Percentiles rank a stretch among this genome's conserved stretches.
phyloP scores from a whole-genome alignment of 1,284 basidiomycete species.

The Microstroma glucosiphilum region DNA sequence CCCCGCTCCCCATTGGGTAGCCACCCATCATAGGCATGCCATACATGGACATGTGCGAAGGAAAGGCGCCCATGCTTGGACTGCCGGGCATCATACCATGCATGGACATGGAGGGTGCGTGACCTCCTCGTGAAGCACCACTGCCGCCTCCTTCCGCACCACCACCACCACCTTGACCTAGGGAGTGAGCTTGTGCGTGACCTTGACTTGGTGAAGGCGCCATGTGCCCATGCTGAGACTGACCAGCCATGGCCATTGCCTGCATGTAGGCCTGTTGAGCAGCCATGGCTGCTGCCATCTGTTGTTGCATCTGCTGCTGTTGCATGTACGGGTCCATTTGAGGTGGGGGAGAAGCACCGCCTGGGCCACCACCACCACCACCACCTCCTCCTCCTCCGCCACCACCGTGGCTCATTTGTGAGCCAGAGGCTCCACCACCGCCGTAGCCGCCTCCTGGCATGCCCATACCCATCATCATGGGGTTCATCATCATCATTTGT shows the following conservation, averaged over 20 bases:
- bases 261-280: conserved; percentile 41
- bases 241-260: conserved; percentile 25
- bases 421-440: conserved; percentile 12
- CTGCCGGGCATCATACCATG: background rate
- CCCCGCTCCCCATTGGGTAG: conserved; percentile 12
- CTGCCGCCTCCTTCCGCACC: conserved; percentile 17
- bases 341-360: conserved; percentile 18
- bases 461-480: conserved; percentile 25
- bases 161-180: conserved; percentile 16
- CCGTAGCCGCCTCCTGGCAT: conserved; percentile 20
- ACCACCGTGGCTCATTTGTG: conserved; percentile 28
- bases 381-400: conserved; percentile 12
- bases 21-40: conserved; percentile 22
- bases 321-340: conserved; percentile 35
- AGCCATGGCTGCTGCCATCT: conserved; percentile 21
- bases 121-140: too few relatives aligned
- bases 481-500: conserved; percentile 53
- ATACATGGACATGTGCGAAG: conserved; percentile 37
- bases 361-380: background rate
- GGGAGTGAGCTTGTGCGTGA: conserved; percentile 21
- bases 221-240: too few relatives aligned
- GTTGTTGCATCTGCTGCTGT: conserved; percentile 42
- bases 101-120: conserved; percentile 1
- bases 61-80: conserved; percentile 7
- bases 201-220: background rate